phyloP scores from a whole-genome alignment of 805 yeast genomes.

The Kazachstania taianensis region DNA sequence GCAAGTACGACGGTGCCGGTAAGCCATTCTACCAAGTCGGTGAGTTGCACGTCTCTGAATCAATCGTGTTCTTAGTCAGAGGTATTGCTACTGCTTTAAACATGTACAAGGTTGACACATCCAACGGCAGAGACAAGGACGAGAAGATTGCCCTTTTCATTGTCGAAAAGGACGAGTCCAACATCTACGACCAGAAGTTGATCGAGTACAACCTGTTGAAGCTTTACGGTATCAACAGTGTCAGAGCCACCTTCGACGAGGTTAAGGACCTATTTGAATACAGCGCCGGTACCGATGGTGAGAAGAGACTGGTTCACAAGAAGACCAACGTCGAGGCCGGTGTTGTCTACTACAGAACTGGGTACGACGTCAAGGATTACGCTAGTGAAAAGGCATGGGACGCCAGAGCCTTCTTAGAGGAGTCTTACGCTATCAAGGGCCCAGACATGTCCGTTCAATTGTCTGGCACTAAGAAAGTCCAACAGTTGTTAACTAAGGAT shows the following conservation, averaged over 20 bases:
- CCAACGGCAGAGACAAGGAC: conserved; percentile 35
- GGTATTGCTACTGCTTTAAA: conserved; percentile 9
- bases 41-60: conserved; percentile 54
- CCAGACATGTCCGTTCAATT: conserved; percentile 85
- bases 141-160: conserved; percentile 59
- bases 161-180: conserved; percentile 78
- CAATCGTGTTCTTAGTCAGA: conserved; percentile 30
- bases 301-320: conserved; percentile 43
- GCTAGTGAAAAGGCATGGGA: conserved; percentile 61
- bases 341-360: conserved; percentile 83
- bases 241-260: conserved; percentile 59
- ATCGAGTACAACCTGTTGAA: conserved; percentile 61
- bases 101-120: conserved; percentile 43
- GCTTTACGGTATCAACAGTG: conserved; percentile 46
- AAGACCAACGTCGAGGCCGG: conserved; percentile 62
- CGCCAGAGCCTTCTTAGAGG: conserved; percentile 62
- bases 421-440: conserved; percentile 74
- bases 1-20: conserved; percentile 37
- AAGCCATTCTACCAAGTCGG: conserved; percentile 33
- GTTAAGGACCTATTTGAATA: conserved; percentile 29
- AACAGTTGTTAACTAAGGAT: conserved; percentile 68
- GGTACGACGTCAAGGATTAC: conserved; percentile 80
- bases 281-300: conserved; percentile 2
- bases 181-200: conserved; percentile 83
- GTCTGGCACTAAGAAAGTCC: conserved; percentile 89